Conservation (phyloP, 2,329 filamentous ascomycete genomes). For the Thermoascus crustaceus region DNA sequence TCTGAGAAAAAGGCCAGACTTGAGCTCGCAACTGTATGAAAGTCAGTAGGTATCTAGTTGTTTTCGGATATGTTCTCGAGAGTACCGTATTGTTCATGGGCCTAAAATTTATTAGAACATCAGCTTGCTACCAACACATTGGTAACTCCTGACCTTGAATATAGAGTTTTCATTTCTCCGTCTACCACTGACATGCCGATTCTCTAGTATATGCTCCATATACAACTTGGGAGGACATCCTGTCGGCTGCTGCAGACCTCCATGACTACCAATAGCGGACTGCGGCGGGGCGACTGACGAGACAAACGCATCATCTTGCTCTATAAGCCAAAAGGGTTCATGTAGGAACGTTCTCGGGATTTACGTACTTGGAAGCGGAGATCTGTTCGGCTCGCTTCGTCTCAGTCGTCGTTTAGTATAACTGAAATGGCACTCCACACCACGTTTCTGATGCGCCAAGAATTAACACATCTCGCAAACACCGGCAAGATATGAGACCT, state of each 20-base stretch:
- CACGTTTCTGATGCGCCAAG: constrained; percentile 11
- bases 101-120: neutral
- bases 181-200: constrained; percentile 9
- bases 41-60: constrained; percentile 20
- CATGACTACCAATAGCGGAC: neutral
- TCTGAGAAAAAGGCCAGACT: constrained; percentile 31
- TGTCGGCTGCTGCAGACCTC: neutral
- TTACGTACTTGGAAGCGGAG: constrained; percentile 1
- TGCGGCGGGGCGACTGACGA: neutral
- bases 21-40: constrained; percentile 25
- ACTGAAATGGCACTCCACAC: constrained; percentile 17
- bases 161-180: constrained; percentile 11
- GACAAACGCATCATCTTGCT: neutral
- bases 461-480: neutral
- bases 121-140: neutral
- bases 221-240: constrained; percentile 8
- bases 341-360: neutral
- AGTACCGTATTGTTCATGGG: constrained; percentile 8
- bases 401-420: constrained; percentile 12
- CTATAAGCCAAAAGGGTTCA: neutral
- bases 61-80: constrained; percentile 9
- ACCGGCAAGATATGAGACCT: neutral
- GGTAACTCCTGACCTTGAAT: constrained; percentile 12
- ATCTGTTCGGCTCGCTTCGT: constrained; percentile 3
- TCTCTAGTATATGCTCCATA: constrained; percentile 13